Conservation (phyloP, 306 rosid species). For the Sicyos baderoa region DNA sequence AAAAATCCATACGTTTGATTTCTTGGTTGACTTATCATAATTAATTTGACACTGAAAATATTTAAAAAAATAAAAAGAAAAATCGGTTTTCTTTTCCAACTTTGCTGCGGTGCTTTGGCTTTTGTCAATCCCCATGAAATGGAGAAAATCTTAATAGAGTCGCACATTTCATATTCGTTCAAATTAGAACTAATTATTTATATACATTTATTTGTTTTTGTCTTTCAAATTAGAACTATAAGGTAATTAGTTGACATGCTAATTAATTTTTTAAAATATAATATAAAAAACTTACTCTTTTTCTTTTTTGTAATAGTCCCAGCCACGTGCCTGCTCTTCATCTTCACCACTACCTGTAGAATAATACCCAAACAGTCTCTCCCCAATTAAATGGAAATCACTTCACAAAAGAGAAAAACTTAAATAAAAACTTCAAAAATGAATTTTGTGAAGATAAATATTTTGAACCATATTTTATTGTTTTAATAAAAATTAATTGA, state of each 20-base stretch:
- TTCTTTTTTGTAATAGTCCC: slow-evolving; percentile 99
- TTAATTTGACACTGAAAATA: no score
- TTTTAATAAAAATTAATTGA: no score
- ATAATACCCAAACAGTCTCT: slow-evolving; percentile 26
- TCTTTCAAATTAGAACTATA: no score
- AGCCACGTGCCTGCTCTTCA: slow-evolving; percentile 98
- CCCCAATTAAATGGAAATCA: not conserved
- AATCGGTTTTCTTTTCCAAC: slow-evolving; percentile 18
- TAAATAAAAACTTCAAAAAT: no score
- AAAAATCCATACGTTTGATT: no score
- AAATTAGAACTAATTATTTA: slow-evolving; percentile 50
- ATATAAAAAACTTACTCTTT: slow-evolving; percentile 61
- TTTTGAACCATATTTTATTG: no score
- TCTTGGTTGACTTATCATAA: no score
- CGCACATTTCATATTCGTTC: slow-evolving; percentile 49
- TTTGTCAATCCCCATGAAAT: slow-evolving; percentile 69
- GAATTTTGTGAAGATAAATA: no score
- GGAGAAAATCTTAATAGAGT: not conserved
- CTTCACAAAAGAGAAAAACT: no score
- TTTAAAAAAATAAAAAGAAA: no score
- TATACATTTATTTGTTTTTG: not conserved
- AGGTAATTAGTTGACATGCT: not conserved
- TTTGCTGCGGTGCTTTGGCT: slow-evolving; percentile 31
- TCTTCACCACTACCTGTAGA: slow-evolving; percentile 81
- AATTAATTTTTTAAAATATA: not conserved